phyloP scores from a whole-genome alignment of 2,329 filamentous ascomycete genomes.

The Hymenoscyphus repandus region DNA sequence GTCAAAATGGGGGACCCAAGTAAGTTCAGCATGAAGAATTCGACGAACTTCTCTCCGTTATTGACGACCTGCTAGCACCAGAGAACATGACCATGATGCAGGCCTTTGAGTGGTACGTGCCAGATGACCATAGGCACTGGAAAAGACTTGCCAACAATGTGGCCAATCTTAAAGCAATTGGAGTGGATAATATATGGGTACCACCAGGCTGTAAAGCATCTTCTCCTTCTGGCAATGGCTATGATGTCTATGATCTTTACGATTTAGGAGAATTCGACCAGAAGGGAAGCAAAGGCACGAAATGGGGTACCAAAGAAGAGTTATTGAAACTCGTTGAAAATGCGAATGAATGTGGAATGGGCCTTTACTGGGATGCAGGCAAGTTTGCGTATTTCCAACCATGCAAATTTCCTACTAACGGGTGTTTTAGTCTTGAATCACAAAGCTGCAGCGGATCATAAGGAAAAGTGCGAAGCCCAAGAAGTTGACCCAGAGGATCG shows the following conservation, averaged over 20 bases:
- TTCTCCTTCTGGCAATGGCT: slow-evolving; percentile 57
- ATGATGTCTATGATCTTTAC: slow-evolving; percentile 66
- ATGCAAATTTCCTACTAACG: neutral
- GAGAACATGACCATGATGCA: slow-evolving; percentile 59
- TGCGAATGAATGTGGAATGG: slow-evolving; percentile 49
- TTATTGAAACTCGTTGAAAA: slow-evolving; percentile 46
- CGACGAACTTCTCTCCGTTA: neutral
- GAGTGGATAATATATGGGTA: slow-evolving; percentile 61
- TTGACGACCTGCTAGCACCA: slow-evolving; percentile 30
- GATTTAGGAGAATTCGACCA: slow-evolving; percentile 70
- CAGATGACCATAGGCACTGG: slow-evolving; percentile 57
- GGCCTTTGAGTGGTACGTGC: slow-evolving; percentile 69
- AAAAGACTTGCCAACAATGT: slow-evolving; percentile 47
- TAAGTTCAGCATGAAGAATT: slow-evolving; percentile 1
- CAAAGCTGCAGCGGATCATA: slow-evolving; percentile 62
- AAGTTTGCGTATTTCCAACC: neutral
- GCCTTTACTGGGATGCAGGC: slow-evolving; percentile 59
- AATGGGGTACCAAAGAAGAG: slow-evolving; percentile 64
- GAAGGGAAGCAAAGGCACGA: slow-evolving; percentile 57
- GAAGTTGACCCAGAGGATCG: slow-evolving; percentile 60
- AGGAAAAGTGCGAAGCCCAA: slow-evolving; percentile 56
- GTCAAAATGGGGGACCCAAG: slow-evolving; percentile 18
- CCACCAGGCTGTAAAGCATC: slow-evolving; percentile 67
- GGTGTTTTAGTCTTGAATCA: slow-evolving; percentile 57
- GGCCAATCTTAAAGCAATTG: slow-evolving; percentile 50